phyloP scores from a whole-genome alignment of 2,329 filamentous ascomycete genomes.

The Pyrenochaeta sp. region DNA sequence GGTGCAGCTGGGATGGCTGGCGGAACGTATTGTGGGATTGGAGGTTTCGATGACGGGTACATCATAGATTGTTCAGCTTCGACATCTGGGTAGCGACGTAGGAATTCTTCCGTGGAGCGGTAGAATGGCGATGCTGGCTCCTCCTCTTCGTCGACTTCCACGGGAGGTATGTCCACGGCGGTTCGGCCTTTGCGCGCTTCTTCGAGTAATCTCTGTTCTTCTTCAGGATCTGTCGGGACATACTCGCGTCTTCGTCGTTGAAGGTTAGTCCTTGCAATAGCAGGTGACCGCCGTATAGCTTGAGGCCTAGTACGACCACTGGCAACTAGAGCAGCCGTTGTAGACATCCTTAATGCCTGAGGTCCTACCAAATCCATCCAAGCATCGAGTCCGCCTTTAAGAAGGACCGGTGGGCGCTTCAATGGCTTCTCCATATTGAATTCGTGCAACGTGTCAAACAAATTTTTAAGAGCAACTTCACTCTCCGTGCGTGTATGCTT shows the following conservation, averaged over 20 bases:
- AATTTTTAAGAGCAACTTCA: constrained; percentile 67
- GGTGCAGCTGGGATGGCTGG: constrained; percentile 64
- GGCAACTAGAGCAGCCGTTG: constrained; percentile 60
- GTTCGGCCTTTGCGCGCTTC: constrained; percentile 73
- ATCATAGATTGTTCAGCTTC: constrained; percentile 65
- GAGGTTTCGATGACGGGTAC: constrained; percentile 48
- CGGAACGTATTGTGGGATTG: constrained; percentile 57
- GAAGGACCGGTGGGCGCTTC: constrained; percentile 74
- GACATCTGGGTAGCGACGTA: constrained; percentile 79
- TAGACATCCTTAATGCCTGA: constrained; percentile 66
- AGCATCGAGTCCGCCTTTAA: constrained; percentile 82
- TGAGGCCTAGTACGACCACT: constrained; percentile 55
- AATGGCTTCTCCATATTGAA: constrained; percentile 83
- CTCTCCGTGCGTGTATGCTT: constrained; percentile 52
- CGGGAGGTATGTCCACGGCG: constrained; percentile 43
- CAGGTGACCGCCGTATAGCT: constrained; percentile 61
- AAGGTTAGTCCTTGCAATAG: constrained; percentile 61
- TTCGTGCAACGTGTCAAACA: constrained; percentile 81
- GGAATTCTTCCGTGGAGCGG: constrained; percentile 81
- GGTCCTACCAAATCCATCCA: constrained; percentile 85
- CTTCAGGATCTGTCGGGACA: constrained; percentile 79
- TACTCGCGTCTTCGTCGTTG: constrained; percentile 65
- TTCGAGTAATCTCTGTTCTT: constrained; percentile 82
- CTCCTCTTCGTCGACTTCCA: constrained; percentile 40
- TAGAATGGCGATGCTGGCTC: constrained; percentile 54